These are phyloP conservation scores for Endocladia muricata DNA, from an alignment of 31 red algal species.

Conservation along the genomic window DNA sequence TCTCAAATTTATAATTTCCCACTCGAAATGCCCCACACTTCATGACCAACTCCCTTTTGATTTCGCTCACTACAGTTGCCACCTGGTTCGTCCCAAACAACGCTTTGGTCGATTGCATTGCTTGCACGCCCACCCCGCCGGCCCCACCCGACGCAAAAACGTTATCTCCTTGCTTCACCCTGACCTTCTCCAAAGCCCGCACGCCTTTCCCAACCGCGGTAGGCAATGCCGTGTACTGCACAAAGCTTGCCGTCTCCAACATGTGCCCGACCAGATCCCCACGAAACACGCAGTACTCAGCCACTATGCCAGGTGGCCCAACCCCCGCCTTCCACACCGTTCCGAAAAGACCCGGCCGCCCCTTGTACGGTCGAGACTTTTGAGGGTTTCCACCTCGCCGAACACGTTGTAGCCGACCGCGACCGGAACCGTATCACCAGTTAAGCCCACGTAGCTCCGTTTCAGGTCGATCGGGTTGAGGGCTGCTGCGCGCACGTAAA, in stretches of 20 bases:
- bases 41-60: conserved; percentile 21
- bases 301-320: conserved; percentile 1
- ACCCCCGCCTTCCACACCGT: neutral
- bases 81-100: conserved; percentile 17
- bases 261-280: conserved; percentile 12
- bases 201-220: conserved; percentile 3
- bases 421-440: neutral
- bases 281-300: neutral
- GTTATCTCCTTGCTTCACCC: neutral
- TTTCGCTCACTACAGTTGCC: conserved; percentile 12
- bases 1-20: conserved; percentile 20
- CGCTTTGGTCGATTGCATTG: conserved; percentile 44
- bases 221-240: conserved; percentile 32
- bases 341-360: conserved; percentile 44
- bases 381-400: conserved; percentile 28
- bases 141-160: conserved; percentile 39
- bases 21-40: conserved; percentile 34
- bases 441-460: neutral
- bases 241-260: conserved; percentile 12
- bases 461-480: conserved; percentile 37
- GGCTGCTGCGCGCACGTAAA: conserved; percentile 17
- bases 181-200: neutral
- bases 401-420: conserved; percentile 24
- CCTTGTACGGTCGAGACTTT: neutral
- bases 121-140: conserved; percentile 32